Evolutionary conservation across 768 basidiomycete genomes (phyloP), one percentile per base, ranked within the genome.

Genomic region (Kwoniella bestiolae): DNA sequence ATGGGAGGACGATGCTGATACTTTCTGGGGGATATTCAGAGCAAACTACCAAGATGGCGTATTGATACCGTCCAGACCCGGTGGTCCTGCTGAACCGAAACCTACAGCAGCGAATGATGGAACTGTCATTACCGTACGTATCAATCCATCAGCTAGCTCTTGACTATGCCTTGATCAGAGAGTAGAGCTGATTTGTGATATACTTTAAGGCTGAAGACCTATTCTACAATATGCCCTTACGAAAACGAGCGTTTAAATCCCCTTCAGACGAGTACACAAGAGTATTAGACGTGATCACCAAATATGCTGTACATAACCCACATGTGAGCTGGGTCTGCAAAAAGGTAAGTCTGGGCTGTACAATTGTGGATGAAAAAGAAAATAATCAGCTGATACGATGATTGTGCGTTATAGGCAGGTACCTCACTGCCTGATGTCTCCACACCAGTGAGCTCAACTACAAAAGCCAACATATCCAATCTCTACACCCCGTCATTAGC

Each of bases 81-180:
- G 90, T 1, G 85, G 87, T 55, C 85, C 85, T 1, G 77, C 86
- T 0, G 90, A 94, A 50, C 92, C 94, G 0, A 91, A 91, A 72
- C 90, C 95, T 14, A 90, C 89, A 67, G 95, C 96, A 18, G 94
- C 94, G 5, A 96, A 94, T 73, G 91, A 96, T 61, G 96, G 96
- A 2, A 98, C 96, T 0, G 89, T 87, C 2, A 89, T 98, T 49
- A 89, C 86, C 2, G 94, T 92, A 73, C 56, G 86, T 80, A 47
- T 21, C 14, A 14, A 7, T 41, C 2, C 2, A 18, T 47, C 46
- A 29, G 16, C 25, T 50, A 41, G 45, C 51, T 32, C 23, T 11
- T 21, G 3, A 9, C 34, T n/a, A 8, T 45, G n/a, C 4, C 23
- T 14, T 21, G 12, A 35, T 58, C n/a, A 25, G 14, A 29, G 31